phyloP scores from a whole-genome alignment of 139 green algal species.

The Pedinophyceae sp. region DNA sequence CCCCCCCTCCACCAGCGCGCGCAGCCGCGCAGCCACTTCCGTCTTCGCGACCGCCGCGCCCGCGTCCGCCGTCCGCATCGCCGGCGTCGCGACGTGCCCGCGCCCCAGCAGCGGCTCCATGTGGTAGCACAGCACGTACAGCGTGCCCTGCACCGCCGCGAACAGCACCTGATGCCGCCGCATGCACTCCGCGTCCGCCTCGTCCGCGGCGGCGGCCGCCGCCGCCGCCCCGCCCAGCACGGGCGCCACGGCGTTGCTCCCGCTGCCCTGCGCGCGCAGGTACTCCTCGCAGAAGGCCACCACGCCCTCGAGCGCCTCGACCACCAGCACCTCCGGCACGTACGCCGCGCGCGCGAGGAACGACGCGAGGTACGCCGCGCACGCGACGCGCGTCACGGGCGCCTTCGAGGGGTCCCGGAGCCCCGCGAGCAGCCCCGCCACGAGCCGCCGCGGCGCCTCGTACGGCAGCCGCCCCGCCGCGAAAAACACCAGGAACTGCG shows the following conservation, averaged over 20 bases:
- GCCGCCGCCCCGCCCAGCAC: not conserved
- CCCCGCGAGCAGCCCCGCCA: slow-evolving; percentile 28
- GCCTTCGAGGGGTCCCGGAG: slow-evolving; percentile 33
- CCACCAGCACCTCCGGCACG: slow-evolving; percentile 30
- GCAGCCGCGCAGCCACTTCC: slow-evolving; percentile 12
- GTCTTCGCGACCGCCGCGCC: not conserved
- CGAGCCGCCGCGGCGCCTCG: slow-evolving; percentile 23
- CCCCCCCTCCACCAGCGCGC: slow-evolving; percentile 23
- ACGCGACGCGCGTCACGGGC: slow-evolving; percentile 42
- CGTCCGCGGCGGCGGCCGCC: not conserved
- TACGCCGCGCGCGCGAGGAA: slow-evolving; percentile 65
- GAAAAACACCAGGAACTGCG: slow-evolving; percentile 71
- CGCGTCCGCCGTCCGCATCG: not conserved
- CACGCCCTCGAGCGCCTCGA: slow-evolving; percentile 20
- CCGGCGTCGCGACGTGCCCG: not conserved
- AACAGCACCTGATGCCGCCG: slow-evolving; percentile 38
- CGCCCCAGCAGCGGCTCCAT: slow-evolving; percentile 35
- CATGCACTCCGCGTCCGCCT: slow-evolving; percentile 7
- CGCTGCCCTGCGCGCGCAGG: slow-evolving; percentile 15
- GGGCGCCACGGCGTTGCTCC: not conserved
- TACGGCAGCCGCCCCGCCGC: slow-evolving; percentile 12
- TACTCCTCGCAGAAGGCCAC: slow-evolving; percentile 17
- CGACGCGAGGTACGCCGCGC: slow-evolving; percentile 63
- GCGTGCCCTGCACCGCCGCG: slow-evolving; percentile 49
- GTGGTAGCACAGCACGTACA: slow-evolving; percentile 85